Conservation (phyloP, 2,329 filamentous ascomycete species). For the Cercospora citrullina region DNA sequence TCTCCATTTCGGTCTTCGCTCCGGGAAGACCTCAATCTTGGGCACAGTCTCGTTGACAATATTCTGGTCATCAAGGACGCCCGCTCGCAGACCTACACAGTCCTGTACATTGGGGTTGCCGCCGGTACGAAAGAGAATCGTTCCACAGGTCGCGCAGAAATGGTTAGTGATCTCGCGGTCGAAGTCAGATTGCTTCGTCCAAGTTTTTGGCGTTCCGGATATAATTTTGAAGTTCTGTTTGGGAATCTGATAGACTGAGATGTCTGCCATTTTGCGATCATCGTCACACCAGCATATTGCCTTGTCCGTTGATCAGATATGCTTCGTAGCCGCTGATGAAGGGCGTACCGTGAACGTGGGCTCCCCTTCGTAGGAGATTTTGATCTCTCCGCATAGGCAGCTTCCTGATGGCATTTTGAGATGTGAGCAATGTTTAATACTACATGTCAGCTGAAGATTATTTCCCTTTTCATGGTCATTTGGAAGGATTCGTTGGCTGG, state of each 20-base stretch:
- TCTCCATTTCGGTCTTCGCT: neutral
- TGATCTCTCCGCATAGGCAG: neutral
- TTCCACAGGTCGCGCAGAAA: neutral
- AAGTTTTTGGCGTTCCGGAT: neutral
- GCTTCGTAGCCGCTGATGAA: neutral
- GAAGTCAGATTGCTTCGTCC: neutral
- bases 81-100: neutral
- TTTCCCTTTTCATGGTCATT: neutral
- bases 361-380: neutral
- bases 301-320: neutral
- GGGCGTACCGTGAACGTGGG: neutral
- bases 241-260: neutral
- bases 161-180: neutral
- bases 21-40: neutral
- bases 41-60: neutral
- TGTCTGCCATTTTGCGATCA: neutral
- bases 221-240: neutral
- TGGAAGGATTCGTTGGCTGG: neutral
- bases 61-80: neutral
- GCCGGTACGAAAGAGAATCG: neutral
- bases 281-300: neutral
- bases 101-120: neutral
- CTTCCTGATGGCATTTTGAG: neutral
- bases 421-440: neutral
- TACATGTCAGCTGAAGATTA: neutral